These are phyloP conservation scores for Rubroshorea leprosula DNA, from an alignment of 345 rosid species.

Conservation along the genomic window DNA sequence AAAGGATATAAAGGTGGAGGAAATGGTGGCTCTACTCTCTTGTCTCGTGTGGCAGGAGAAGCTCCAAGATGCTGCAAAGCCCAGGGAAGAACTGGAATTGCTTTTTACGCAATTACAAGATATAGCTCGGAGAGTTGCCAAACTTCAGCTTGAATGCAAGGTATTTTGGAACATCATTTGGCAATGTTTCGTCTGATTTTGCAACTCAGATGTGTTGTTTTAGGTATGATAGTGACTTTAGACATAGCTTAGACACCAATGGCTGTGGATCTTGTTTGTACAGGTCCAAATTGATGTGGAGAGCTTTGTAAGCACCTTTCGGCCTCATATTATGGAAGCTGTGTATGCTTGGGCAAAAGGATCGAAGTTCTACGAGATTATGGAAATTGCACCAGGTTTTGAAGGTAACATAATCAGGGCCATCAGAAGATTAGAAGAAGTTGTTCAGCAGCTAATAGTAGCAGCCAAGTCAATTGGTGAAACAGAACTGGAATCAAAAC, in stretches of 20 bases:
- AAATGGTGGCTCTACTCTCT: slow-evolving; percentile 90
- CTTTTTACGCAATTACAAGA: slow-evolving; percentile 86
- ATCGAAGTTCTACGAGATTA: slow-evolving; percentile 86
- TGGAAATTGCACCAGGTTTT: slow-evolving; percentile 89
- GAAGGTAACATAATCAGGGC: slow-evolving; percentile 99
- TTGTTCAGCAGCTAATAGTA: slow-evolving; percentile 87
- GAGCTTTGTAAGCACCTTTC: slow-evolving; percentile 71
- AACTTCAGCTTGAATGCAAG: slow-evolving; percentile 93
- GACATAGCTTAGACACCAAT: too few species aligned
- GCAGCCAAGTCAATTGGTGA: slow-evolving; percentile 91
- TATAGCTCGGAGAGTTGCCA: slow-evolving; percentile 80
- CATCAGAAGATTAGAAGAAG: slow-evolving; percentile 92
- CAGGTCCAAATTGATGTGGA: slow-evolving; percentile 91
- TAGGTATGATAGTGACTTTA: too few species aligned
- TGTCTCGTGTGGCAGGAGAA: slow-evolving; percentile 97
- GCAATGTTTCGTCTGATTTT: neutral
- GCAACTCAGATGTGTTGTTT: neutral
- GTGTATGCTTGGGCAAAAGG: slow-evolving; percentile 98
- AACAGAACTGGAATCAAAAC: slow-evolving; percentile 69
- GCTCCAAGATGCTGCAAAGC: slow-evolving; percentile 84
- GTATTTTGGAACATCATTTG: slow-evolving; percentile 26
- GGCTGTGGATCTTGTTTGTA: neutral
- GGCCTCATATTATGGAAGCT: slow-evolving; percentile 97
- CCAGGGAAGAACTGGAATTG: slow-evolving; percentile 88
- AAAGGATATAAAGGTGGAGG: slow-evolving; percentile 82